Evolutionary conservation across 306 rosid species (phyloP), one percentile per base, ranked within the genome.

Genomic region (Vigna radiata): DNA sequence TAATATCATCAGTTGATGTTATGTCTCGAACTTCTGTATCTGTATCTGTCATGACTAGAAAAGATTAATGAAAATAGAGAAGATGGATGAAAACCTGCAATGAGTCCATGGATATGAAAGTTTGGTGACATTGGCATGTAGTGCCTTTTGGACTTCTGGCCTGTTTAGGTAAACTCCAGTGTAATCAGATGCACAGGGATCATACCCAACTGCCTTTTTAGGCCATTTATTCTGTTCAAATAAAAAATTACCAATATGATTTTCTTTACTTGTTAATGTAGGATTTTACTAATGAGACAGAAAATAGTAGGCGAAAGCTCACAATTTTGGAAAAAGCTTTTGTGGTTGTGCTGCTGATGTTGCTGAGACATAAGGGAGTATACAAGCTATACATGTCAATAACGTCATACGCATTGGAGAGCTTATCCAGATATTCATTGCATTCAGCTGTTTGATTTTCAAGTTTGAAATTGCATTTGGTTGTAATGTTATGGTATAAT

Each of bases 361-460:
- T 67, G 78, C 64, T 80, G 74, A 77, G 31, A 72, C 92, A 86
- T n/a, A 0, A 82, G 1, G 85, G 90, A 47, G 85, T n/a, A 72
- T 86, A 88, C 64, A 88, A 52, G 63, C 92, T 88, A 58, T 88
- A 84, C 81, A 88, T 80, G 72, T 88, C 88, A 31, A 88, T 82
- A 44, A 82, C 25, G 9, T 50, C 31, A 8, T 82, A 86, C 11
- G 80, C 77, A 14, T 11, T 56, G n/a, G 59, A 84, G 72, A 79
- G 84, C 71, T 82, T 83, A 4, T 74, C 46, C 7, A 29, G 5
- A 29, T 25, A 25, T 25, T 25, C 27, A 25, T 25, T 60, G 87
- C 92, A 86, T 1, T 61, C 77, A 1, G 31, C 12, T 21, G 85
- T 43, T 60, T 37, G 73, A 13, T 77, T 77, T 60, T 19, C 56